These are phyloP conservation scores for Aspergillus biplanus DNA, from an alignment of 495 filamentous ascomycete species.

Conservation along the genomic window DNA sequence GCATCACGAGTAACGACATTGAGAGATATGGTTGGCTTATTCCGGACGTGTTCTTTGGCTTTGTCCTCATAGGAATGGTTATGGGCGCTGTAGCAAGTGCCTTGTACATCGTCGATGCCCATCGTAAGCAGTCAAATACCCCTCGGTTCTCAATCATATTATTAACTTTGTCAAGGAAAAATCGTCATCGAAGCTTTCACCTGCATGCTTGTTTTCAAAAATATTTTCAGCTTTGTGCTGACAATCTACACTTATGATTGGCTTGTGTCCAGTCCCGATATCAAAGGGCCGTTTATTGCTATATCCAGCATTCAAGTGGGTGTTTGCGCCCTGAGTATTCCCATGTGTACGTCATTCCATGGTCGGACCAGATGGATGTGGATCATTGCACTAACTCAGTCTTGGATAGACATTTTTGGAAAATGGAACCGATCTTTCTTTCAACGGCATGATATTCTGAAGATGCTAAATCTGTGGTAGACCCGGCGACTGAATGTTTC, in stretches of 20 bases:
- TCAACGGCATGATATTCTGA: conserved; percentile 70
- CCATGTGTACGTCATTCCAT: conserved; percentile 68
- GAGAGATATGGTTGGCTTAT: conserved; percentile 68
- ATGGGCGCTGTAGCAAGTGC: conserved; percentile 83
- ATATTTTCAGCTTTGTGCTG: conserved; percentile 85
- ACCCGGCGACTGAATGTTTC: neutral
- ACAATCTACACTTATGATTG: conserved; percentile 84
- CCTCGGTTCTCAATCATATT: no score
- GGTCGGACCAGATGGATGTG: conserved; percentile 1
- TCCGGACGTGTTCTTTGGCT: conserved; percentile 76
- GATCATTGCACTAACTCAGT: neutral
- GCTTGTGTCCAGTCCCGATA: conserved; percentile 59
- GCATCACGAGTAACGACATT: conserved; percentile 64
- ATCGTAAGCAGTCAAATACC: conserved; percentile 60
- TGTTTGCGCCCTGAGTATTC: conserved; percentile 71
- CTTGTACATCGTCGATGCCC: conserved; percentile 93
- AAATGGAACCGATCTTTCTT: conserved; percentile 77
- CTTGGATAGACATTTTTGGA: conserved; percentile 69
- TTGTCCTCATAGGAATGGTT: conserved; percentile 85
- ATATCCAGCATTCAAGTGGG: conserved; percentile 77
- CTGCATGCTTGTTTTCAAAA: conserved; percentile 89
- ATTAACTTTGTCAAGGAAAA: conserved; percentile 55
- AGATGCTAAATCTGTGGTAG: conserved; percentile 50
- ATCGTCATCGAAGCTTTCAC: conserved; percentile 92
- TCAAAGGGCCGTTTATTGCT: conserved; percentile 67